phyloP scores from a whole-genome alignment of 768 basidiomycete genomes.

The Cantharellus anzutake region DNA sequence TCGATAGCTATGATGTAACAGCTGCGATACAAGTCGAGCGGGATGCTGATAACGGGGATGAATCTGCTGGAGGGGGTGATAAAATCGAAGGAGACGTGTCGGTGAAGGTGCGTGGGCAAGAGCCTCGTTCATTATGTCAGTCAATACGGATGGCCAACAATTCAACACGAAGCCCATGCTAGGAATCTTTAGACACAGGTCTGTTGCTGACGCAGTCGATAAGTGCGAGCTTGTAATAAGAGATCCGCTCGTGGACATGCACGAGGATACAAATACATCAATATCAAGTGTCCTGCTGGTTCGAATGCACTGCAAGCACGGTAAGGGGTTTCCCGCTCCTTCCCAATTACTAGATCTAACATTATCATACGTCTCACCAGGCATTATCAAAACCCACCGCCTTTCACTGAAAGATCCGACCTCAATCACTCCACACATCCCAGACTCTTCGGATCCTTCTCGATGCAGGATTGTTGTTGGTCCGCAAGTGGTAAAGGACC shows the following conservation, averaged over 20 bases:
- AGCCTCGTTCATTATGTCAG: slow-evolving; percentile 20
- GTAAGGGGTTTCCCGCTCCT: slow-evolving; percentile 20
- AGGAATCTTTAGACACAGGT: slow-evolving; percentile 53
- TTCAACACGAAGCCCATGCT: slow-evolving; percentile 33
- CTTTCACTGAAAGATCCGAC: slow-evolving; percentile 39
- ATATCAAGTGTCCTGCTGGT: slow-evolving; percentile 51
- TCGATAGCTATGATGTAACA: slow-evolving; percentile 39
- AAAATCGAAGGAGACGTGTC: background rate
- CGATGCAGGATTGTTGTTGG: slow-evolving; percentile 56
- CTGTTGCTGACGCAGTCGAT: slow-evolving; percentile 59
- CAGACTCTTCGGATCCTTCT: slow-evolving; percentile 24
- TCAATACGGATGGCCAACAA: background rate
- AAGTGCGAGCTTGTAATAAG: slow-evolving; percentile 54
- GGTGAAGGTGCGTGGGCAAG: slow-evolving; percentile 49
- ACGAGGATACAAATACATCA: slow-evolving; percentile 29
- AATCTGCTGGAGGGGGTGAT: slow-evolving; percentile 1
- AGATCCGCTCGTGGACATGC: slow-evolving; percentile 27
- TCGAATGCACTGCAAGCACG: slow-evolving; percentile 67
- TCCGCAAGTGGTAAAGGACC: slow-evolving; percentile 50
- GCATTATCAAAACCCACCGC: slow-evolving; percentile 67
- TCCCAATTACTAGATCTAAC: background rate
- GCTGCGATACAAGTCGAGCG: slow-evolving; percentile 5
- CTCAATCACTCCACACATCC: slow-evolving; percentile 44
- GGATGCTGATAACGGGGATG: background rate
- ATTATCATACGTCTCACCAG: slow-evolving; percentile 18